Percentiles rank a stretch among this genome's conserved stretches.
Conservation (phyloP, 1,284 basidiomycete species). For the Austroboletus novae-zelandiae region DNA sequence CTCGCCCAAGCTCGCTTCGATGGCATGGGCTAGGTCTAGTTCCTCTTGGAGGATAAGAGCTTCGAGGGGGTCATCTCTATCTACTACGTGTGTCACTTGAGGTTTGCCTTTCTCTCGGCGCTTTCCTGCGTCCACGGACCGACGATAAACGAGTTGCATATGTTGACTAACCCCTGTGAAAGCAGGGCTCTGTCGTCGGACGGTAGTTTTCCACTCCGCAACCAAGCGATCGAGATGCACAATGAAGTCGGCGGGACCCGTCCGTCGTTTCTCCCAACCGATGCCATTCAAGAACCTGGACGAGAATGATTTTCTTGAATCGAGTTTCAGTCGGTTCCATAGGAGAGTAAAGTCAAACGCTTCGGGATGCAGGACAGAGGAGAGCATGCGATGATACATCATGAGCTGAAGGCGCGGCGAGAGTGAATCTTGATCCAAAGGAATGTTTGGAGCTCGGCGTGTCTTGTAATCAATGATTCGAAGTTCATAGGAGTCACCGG, state of each 20-base stretch:
- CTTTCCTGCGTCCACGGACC: slow-evolving; percentile 6
- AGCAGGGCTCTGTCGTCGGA: slow-evolving; percentile 15
- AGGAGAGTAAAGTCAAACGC: slow-evolving; percentile 53
- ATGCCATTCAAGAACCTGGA: slow-evolving; percentile 53
- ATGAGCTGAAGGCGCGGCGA: slow-evolving; percentile 78
- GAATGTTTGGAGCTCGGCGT: slow-evolving; percentile 52
- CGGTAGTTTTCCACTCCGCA: slow-evolving; percentile 30
- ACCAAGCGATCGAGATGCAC: slow-evolving; percentile 33
- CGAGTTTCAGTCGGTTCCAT: slow-evolving; percentile 52
- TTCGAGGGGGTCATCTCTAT: slow-evolving; percentile 19
- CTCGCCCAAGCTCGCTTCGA: slow-evolving; percentile 62
- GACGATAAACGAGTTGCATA: slow-evolving; percentile 30
- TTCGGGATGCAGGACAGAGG: slow-evolving; percentile 44
- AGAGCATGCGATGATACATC: slow-evolving; percentile 77
- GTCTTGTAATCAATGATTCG: slow-evolving; percentile 79
- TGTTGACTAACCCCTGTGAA: slow-evolving; percentile 23
- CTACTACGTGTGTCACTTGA: slow-evolving; percentile 4
- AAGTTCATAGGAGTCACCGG: slow-evolving; percentile 35
- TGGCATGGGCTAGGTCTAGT: slow-evolving; percentile 63
- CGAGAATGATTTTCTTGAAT: slow-evolving; percentile 51
- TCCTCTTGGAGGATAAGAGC: slow-evolving; percentile 34
- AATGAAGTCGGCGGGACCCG: slow-evolving; percentile 21
- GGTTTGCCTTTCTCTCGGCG: slow-evolving; percentile 3
- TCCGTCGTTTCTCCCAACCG: slow-evolving; percentile 37
- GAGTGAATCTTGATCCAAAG: slow-evolving; percentile 59